These are phyloP conservation scores for Leccinum variicolor DNA, from an alignment of 768 basidiomycete genomes.

Conservation along the genomic window DNA sequence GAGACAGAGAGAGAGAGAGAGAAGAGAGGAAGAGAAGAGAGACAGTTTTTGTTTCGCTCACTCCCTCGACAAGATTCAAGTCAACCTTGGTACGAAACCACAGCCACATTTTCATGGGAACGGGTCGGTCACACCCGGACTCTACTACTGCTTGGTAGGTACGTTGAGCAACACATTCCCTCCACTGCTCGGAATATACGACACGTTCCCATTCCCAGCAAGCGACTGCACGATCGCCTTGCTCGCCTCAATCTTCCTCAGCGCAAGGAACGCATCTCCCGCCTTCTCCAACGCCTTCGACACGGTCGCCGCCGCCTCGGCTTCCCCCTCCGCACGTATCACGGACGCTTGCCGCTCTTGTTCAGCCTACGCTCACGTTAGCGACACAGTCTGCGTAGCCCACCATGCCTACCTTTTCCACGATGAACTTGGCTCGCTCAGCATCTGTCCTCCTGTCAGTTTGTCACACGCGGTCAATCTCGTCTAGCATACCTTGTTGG, in stretches of 20 bases:
- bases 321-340: constrained; percentile 97
- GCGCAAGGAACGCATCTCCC: constrained; percentile 91
- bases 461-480: not conserved
- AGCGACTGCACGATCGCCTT: constrained; percentile 94
- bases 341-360: constrained; percentile 99
- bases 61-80: constrained; percentile 22
- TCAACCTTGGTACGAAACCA: constrained; percentile 15
- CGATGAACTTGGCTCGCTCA: constrained; percentile 97
- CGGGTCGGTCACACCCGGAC: constrained; percentile 19
- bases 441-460: constrained; percentile 60
- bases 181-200: constrained; percentile 81
- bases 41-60: constrained; percentile 15
- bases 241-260: constrained; percentile 96
- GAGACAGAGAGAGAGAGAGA: constrained; percentile 9
- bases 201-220: constrained; percentile 75
- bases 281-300: constrained; percentile 89
- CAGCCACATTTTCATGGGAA: constrained; percentile 28
- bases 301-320: constrained; percentile 93
- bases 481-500: constrained; percentile 74
- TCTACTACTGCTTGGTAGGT: constrained; percentile 43
- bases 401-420: constrained; percentile 75
- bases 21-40: constrained; percentile 18
- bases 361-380: constrained; percentile 67
- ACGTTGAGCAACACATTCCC: constrained; percentile 84
- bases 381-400: constrained; percentile 5